Conservation (phyloP, 2,329 filamentous ascomycete genomes). For the Penicillium carneum region DNA sequence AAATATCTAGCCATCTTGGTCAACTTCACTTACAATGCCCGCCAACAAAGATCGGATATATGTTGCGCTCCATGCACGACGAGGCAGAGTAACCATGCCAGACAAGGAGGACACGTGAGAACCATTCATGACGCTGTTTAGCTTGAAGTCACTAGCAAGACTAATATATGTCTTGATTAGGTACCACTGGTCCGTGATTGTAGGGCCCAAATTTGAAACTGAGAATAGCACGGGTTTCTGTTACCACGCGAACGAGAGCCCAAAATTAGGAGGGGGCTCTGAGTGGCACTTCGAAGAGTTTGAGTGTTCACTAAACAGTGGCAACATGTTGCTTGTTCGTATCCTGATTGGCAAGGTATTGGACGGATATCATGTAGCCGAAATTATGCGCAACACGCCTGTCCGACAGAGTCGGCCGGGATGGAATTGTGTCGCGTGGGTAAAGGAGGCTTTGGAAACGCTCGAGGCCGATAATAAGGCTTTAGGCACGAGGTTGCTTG, state of each 20-base stretch:
- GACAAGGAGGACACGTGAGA: constrained; percentile 41
- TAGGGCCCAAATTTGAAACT: constrained; percentile 48
- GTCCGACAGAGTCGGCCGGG: constrained; percentile 40
- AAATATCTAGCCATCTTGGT: not conserved
- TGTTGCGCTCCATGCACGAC: constrained; percentile 40
- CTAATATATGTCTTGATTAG: constrained; percentile 29
- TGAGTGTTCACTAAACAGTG: constrained; percentile 29
- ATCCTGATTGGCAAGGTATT: constrained; percentile 47
- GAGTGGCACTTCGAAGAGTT: constrained; percentile 43
- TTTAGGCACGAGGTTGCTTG: constrained; percentile 42
- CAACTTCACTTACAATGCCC: constrained; percentile 7
- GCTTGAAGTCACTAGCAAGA: not conserved
- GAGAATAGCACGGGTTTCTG: constrained; percentile 33
- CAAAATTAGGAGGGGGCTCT: constrained; percentile 17
- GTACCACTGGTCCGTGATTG: constrained; percentile 52
- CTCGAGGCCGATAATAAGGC: constrained; percentile 40
- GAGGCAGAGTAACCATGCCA: constrained; percentile 34
- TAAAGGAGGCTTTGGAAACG: constrained; percentile 51
- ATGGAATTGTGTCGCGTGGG: constrained; percentile 58
- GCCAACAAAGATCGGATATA: constrained; percentile 45
- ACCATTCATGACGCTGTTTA: not conserved
- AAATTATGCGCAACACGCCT: constrained; percentile 43
- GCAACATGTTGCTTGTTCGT: constrained; percentile 43
- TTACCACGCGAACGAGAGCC: constrained; percentile 47
- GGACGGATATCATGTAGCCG: constrained; percentile 36